These are phyloP conservation scores for Cladorrhinum samala DNA, from an alignment of 495 filamentous ascomycete species.

Conservation along the genomic window DNA sequence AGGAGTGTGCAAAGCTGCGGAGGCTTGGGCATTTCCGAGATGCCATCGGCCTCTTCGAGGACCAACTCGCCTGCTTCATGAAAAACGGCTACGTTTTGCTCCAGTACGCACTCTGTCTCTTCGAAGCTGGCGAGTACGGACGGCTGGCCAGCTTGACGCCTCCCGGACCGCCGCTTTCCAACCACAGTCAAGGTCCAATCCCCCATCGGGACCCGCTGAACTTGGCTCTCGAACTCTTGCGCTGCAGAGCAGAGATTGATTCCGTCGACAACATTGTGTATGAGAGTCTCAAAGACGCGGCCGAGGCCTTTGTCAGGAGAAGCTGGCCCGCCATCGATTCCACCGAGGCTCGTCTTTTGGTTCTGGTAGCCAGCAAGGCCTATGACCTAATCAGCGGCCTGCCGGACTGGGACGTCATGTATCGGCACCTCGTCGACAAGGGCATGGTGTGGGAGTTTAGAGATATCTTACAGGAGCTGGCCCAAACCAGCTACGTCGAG, in stretches of 20 bases:
- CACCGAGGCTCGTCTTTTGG: neutral
- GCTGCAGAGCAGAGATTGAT: neutral
- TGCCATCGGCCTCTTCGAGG: neutral
- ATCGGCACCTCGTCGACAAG: neutral
- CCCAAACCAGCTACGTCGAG: neutral
- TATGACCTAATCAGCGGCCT: too few relatives aligned
- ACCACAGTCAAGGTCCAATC: too few relatives aligned
- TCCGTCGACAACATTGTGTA: neutral
- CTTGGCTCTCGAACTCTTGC: too few relatives aligned
- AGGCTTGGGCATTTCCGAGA: conserved; percentile 3
- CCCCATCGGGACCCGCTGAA: too few relatives aligned
- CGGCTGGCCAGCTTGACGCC: neutral
- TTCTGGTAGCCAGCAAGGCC: too few relatives aligned
- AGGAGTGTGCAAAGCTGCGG: neutral
- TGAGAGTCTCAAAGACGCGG: neutral
- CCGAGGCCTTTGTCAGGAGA: neutral
- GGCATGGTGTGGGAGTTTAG: conserved; percentile 4
- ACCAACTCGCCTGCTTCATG: neutral
- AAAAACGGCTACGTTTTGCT: conserved; percentile 3
- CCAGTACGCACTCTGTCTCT: conserved; percentile 1
- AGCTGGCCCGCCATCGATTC: neutral
- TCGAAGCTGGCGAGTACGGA: neutral
- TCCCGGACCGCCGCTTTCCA: neutral
- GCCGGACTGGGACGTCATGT: neutral
- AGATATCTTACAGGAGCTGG: neutral